Evolutionary conservation across 2,329 filamentous ascomycete species (phyloP).

Genomic region (Ophiostoma quercus): DNA sequence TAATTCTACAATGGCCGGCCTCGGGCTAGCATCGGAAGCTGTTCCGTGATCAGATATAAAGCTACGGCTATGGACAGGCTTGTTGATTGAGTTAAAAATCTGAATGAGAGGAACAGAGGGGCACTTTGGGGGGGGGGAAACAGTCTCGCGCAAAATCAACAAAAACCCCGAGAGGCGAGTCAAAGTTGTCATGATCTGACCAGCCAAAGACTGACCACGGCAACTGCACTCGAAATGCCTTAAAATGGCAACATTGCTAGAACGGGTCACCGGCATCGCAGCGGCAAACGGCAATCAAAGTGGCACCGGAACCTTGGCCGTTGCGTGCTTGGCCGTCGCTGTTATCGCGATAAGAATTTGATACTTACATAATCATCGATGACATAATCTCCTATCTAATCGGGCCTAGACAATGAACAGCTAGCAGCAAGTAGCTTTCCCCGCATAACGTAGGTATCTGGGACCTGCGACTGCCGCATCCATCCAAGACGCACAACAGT

Average conservation of each 20-base stretch:
- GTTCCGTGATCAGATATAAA: neutral
- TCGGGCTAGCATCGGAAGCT: slow-evolving; percentile 6
- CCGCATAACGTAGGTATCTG: slow-evolving; percentile 8
- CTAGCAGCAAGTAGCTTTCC: slow-evolving; percentile 9
- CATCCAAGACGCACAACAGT: slow-evolving; percentile 1
- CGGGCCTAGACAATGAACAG: neutral
- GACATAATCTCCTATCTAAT: slow-evolving; percentile 3
- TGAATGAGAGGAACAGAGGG: neutral
- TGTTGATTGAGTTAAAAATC: neutral
- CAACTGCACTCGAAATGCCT: neutral
- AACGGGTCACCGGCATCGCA: slow-evolving; percentile 4
- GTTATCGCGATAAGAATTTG: neutral
- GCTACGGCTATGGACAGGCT: neutral
- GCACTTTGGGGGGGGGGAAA: neutral
- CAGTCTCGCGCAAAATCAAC: neutral
- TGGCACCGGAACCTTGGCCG: neutral
- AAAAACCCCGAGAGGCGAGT: neutral
- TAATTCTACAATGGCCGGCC: neutral
- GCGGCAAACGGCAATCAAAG: neutral
- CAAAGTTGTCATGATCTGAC: neutral
- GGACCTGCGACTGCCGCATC: slow-evolving; percentile 8
- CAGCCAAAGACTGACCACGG: neutral
- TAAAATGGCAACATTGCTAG: neutral
- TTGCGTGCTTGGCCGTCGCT: neutral
- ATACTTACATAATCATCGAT: neutral